Evolutionary conservation across 345 rosid genomes (phyloP), one percentile per base, ranked within the genome.

Genomic region (Eutrema heterophyllum): DNA sequence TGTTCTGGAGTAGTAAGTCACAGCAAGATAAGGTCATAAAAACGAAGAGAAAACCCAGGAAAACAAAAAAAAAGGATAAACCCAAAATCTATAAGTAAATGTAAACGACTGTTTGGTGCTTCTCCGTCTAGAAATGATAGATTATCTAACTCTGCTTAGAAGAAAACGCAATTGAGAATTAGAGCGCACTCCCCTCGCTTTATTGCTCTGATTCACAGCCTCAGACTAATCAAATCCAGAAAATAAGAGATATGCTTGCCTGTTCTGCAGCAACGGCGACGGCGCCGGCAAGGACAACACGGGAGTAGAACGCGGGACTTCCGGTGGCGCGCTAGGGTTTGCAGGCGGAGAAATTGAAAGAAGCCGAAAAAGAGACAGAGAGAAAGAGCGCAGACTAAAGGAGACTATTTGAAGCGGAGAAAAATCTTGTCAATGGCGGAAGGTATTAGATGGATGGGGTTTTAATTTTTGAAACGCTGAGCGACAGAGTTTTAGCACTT

Each of bases 281-380:
- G 57, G 44, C 9, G 60, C 52, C 51, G 60, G 50, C 7, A 24
- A 54, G 6, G 67, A 46, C 8, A 35, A 18, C 4, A 14, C 26
- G 21, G 32, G n/a, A 7, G 12, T 18, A 71, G 60, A 39, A 49
- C n/a, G 71, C 7, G 56, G 52, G 30, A 21, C 3, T 58, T 59
- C 33, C 40, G 56, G 39, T 35, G 73, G 27, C 5, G 67, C 7
- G 54, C 39, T 67, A 67, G 61, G 73, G 61, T 40, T 72, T 12
- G 14, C 16, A 49, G 61, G 36, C 55, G 61, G 72, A 67, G 68
- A 51, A 58, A 74, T 21, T 67, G 73, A 50, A 32, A 32, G 61
- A 44, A 43, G 35, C 7, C 13, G 52, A 21, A 9, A 33, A 29
- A 51, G 52, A 35, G 7, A 10, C 26, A 46, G 74, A 71, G 59